Conservation (phyloP, 768 basidiomycete species). For the Rhodosporidiobolus odoratus region DNA sequence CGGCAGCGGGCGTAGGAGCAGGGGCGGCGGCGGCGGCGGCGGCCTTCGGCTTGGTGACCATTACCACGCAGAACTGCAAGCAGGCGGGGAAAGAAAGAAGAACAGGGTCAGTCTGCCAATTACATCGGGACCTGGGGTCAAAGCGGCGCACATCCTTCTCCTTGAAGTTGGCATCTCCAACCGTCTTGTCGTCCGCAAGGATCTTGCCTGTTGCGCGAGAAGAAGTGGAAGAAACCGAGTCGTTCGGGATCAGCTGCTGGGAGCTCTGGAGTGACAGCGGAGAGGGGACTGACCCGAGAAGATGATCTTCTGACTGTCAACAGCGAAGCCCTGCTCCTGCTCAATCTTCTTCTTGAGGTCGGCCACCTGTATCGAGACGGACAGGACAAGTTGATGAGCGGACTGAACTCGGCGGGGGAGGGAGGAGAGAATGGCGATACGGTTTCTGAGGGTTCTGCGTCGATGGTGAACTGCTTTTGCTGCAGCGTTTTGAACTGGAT, state of each 20-base stretch:
- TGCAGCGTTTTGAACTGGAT: slow-evolving; percentile 93
- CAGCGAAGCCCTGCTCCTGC: slow-evolving; percentile 65
- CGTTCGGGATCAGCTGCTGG: background rate
- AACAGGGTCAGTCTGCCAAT: background rate
- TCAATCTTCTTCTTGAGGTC: slow-evolving; percentile 78
- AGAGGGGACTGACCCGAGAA: slow-evolving; percentile 64
- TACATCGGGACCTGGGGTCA: background rate
- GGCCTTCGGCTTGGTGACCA: slow-evolving; percentile 73
- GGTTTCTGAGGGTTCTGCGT: slow-evolving; percentile 26
- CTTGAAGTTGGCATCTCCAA: slow-evolving; percentile 84
- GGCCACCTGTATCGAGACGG: slow-evolving; percentile 50
- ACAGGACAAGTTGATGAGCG: background rate
- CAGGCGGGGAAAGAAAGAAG: background rate
- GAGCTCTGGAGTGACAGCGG: background rate
- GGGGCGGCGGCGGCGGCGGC: slow-evolving; percentile 48
- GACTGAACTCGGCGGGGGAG: background rate
- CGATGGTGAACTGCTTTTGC: slow-evolving; percentile 46
- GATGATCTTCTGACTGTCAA: slow-evolving; percentile 81
- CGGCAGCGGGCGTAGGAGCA: slow-evolving; percentile 43
- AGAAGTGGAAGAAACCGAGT: too few relatives aligned
- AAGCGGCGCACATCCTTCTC: slow-evolving; percentile 65
- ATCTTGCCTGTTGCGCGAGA: slow-evolving; percentile 67
- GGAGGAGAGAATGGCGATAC: slow-evolving; percentile 1
- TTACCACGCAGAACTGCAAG: slow-evolving; percentile 80
- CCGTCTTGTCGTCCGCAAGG: slow-evolving; percentile 75